A percentile compares a stretch with the other conserved stretches of the same genome.
Conservation (phyloP, 1,284 basidiomycete genomes). For the Phellinidium pouzarii region DNA sequence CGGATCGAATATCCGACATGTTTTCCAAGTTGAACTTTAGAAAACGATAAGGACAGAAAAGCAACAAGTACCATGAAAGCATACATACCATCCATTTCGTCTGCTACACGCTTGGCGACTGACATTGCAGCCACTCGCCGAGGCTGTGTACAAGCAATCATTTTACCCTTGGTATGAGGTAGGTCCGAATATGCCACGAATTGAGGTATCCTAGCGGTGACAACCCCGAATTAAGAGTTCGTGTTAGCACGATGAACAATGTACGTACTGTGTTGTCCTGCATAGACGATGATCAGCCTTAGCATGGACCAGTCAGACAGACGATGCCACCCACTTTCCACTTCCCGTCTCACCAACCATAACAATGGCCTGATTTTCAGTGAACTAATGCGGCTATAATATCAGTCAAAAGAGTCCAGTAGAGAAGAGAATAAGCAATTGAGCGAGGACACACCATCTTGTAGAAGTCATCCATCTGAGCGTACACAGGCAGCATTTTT, state of each 20-base stretch:
- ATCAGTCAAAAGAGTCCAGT: slow-evolving; percentile 17
- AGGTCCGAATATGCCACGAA: slow-evolving; percentile 93
- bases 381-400: slow-evolving; percentile 49
- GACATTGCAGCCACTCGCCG: slow-evolving; percentile 97
- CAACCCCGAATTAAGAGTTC: slow-evolving; percentile 23
- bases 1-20: slow-evolving; percentile 98
- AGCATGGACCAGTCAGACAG: background rate
- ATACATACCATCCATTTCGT: slow-evolving; percentile 89
- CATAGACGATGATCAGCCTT: background rate
- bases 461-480: slow-evolving; percentile 91
- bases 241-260: slow-evolving; percentile 16
- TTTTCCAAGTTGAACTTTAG: slow-evolving; percentile 78
- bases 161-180: slow-evolving; percentile 80
- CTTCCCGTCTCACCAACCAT: slow-evolving; percentile 98
- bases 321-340: slow-evolving; percentile 56
- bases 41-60: background rate
- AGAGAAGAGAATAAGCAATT: slow-evolving; percentile 14
- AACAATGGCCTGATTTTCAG: slow-evolving; percentile 83
- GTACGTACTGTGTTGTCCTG: slow-evolving; percentile 78
- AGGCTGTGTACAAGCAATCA: slow-evolving; percentile 97
- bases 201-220: slow-evolving; percentile 71
- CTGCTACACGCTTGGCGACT: slow-evolving; percentile 96
- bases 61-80: background rate
- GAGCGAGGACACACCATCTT: slow-evolving; percentile 55
- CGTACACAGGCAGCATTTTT: slow-evolving; percentile 86